Base-by-base conservation (phyloP, 1,284 basidiomycete genomes). In the Schizophyllum amplum region DNA sequence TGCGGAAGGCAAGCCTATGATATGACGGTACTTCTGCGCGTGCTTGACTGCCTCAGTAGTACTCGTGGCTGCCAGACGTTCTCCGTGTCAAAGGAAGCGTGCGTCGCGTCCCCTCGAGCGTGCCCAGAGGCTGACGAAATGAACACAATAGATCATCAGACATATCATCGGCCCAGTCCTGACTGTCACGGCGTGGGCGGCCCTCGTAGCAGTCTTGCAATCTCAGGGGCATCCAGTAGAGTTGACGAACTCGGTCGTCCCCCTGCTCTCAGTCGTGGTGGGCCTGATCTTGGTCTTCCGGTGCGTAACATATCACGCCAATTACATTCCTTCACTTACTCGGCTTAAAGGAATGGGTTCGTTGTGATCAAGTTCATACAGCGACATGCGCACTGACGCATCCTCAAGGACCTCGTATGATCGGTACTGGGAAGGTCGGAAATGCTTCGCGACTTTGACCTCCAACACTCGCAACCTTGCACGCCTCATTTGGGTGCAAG, bases 51-150 rank as follows among this genome's bases (percentile, higher is more conserved):
- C 4, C 63, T 33, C 61, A 64, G 22, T 67, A 93, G 86, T 92
- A 93, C 67, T 91, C 90, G 33, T 95, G 93, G 90, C 73, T 94
- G 22, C 88, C 89, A 9, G 93, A 95, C 69, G 89, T 94, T 24
- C 76, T 94, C 51, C 83, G 91, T 24, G 61, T 92, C 62, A 84
- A 89, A 78, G 83, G 86, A 63, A 90, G 85, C 63, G 87, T 91
- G 66, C 60, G 79, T 71, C 52, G 17, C 42, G 20, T 58, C 57
- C 51, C 51, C n/a, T 48, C 49, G 51, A 24, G 52, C 56, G 52
- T 21, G 55, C 60, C 47, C 55, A 33, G 15, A 3, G 26, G 24
- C 54, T 42, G 4, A 13, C 48, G 49, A 46, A n/a, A n/a, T 24
- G 13, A 20, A 9, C 17, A 5, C 42, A 22, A 52, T 63, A 90